Evolutionary conservation across 192 early-diverging fungal species (phyloP).

Genomic region (Ramicandelaber brevisporus): DNA sequence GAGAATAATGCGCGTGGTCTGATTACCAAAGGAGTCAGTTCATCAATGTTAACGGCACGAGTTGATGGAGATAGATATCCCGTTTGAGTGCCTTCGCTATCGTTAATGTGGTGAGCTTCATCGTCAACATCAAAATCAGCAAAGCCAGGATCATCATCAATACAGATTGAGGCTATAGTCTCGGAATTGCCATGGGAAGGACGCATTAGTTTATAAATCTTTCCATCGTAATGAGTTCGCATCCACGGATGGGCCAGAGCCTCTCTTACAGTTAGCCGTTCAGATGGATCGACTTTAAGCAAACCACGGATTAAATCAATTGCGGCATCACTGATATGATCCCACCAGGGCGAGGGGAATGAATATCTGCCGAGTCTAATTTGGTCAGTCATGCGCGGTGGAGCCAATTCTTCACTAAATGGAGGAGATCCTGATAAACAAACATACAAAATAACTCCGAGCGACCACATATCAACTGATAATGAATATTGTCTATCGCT

Average conservation of each 20-base stretch:
- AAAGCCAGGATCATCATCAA: conserved; percentile 7
- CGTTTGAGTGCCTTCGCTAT: conserved; percentile 13
- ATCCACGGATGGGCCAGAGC: conserved; percentile 29
- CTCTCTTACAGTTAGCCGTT: conserved; percentile 20
- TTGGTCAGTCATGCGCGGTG: conserved; percentile 30
- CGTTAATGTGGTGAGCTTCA: conserved; percentile 16
- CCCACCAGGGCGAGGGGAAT: conserved; percentile 65
- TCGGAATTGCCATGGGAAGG: too few species aligned
- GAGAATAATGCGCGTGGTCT: conserved; percentile 1
- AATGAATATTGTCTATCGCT: conserved; percentile 35
- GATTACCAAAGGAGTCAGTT: not conserved
- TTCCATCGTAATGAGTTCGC: conserved; percentile 4
- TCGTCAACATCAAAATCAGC: conserved; percentile 10
- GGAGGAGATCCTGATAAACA: conserved; percentile 74
- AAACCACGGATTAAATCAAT: conserved; percentile 21
- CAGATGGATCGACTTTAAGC: conserved; percentile 17
- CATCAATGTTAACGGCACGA: conserved; percentile 4
- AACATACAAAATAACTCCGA: conserved; percentile 87
- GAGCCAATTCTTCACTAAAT: conserved; percentile 38
- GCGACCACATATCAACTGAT: conserved; percentile 77
- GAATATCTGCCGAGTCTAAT: conserved; percentile 38
- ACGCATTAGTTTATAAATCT: too few species aligned
- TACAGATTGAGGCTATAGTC: too few species aligned
- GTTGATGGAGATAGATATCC: conserved; percentile 8
- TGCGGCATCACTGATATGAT: conserved; percentile 30